Evolutionary conservation across 805 yeast genomes (phyloP), one percentile per base, ranked within the genome.

Genomic region (Candida corydali): DNA sequence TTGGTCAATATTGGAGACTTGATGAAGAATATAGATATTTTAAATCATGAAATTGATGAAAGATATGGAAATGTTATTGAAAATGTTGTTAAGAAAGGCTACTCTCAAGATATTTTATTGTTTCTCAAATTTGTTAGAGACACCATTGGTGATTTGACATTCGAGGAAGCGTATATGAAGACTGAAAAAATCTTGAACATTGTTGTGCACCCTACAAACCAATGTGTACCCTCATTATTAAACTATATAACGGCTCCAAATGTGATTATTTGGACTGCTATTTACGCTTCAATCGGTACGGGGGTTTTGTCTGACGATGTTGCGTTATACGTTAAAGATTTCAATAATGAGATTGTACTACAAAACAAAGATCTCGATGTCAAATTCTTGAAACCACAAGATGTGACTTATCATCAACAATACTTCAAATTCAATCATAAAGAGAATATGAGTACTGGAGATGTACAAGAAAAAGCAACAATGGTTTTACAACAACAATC

Each of bases 161-260:
- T 93, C 59, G 96, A 91, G 59, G 98, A 93, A 54, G 95, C 97
- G 0, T 87, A 81, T 52, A 67, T 81, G 41, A 76, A 75, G 43
- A 82, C 95, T 0, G 89, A 84, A 30, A 75, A 85, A 46, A 78
- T 86, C 1, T 68, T 91, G 35, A 93, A 91, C 56, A 80, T 93
- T 31, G 82, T 88, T 2, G 82, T 91, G 2, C 87, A 87, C 57
- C 94, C 96, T 2, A 78, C 84, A 0, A 78, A 79, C 46, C 73
- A 73, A 22, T 70, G 81, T 3, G 71, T 84, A 7, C 93, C 95
- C 0, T 71, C 80, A 1, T 65, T 89, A 32, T 63, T 89, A 44
- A 93, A 93, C 59, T 88, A 91, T 55, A 80, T 93, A 20, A 87
- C 97, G 0, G 80, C 97, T 0, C 98, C 98, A 1, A 89, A 91